Percentiles rank a stretch among this genome's conserved stretches.
Evolutionary conservation across 305 asterid species (phyloP).

Genomic region (Plantago coronopus): DNA sequence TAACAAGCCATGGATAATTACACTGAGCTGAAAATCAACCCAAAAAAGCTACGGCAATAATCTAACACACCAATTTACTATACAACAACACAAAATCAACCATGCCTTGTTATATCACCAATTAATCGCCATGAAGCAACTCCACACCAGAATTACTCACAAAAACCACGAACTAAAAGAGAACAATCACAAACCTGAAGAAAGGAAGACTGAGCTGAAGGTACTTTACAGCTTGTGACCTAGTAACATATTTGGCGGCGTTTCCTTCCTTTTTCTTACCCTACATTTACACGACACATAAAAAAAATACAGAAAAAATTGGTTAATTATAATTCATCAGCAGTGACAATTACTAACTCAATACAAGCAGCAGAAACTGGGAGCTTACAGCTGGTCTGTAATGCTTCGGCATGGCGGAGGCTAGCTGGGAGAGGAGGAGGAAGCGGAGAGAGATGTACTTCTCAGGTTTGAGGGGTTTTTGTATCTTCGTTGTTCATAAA

Average conservation of each 20-base stretch:
- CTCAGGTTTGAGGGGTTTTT: too few species aligned
- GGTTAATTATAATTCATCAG: neutral
- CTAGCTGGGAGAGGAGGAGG: neutral
- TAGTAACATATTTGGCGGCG: slow-evolving; percentile 81
- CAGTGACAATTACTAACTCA: too few species aligned
- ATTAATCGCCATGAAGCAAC: too few species aligned
- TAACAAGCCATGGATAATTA: too few species aligned
- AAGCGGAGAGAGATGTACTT: too few species aligned
- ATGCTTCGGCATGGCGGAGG: slow-evolving; percentile 79
- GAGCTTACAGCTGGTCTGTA: slow-evolving; percentile 82
- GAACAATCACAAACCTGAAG: slow-evolving; percentile 53
- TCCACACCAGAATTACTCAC: too few species aligned
- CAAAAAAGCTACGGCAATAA: too few species aligned
- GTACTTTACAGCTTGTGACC: slow-evolving; percentile 72
- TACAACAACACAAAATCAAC: too few species aligned
- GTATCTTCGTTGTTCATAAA: too few species aligned
- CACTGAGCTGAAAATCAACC: too few species aligned
- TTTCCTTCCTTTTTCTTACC: slow-evolving; percentile 99
- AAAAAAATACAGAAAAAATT: neutral
- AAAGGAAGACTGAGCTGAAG: slow-evolving; percentile 83
- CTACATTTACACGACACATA: slow-evolving; percentile 45
- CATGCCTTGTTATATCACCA: too few species aligned
- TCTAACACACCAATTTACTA: too few species aligned
- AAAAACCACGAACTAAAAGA: neutral
- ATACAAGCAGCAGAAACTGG: neutral